Percentiles rank a stretch among this genome's conserved stretches.
Conservation (phyloP, 2,329 filamentous ascomycete species). For the Calonectria pteridis region DNA sequence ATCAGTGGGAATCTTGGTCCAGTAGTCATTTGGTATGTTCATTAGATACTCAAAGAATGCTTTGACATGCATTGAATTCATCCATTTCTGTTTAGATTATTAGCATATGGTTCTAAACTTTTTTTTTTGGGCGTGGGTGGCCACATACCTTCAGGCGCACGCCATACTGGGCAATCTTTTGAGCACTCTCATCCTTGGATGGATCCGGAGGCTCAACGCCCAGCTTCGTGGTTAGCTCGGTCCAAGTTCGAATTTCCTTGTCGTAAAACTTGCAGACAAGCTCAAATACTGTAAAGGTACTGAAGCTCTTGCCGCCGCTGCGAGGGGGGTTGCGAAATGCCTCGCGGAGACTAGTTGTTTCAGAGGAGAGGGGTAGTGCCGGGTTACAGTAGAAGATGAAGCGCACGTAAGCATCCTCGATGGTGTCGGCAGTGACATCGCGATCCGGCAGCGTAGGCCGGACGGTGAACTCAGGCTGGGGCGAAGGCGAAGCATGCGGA, state of each 20-base stretch:
- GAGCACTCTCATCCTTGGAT: conserved; percentile 87
- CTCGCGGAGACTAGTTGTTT: conserved; percentile 78
- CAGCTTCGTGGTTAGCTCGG: conserved; percentile 85
- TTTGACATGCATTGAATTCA: conserved; percentile 96
- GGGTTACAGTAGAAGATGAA: conserved; percentile 96
- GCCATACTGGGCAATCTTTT: conserved; percentile 95
- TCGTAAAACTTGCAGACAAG: conserved; percentile 82
- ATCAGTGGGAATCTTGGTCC: conserved; percentile 77
- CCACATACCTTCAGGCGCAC: conserved; percentile 83
- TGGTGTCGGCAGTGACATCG: conserved; percentile 75
- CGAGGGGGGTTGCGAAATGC: conserved; percentile 85
- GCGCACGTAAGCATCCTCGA: conserved; percentile 84
- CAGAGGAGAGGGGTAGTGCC: conserved; percentile 73
- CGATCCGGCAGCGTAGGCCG: conserved; percentile 70
- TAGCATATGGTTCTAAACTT: conserved; percentile 18
- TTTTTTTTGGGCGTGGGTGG: not conserved
- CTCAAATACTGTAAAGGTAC: conserved; percentile 80
- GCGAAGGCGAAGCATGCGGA: conserved; percentile 29
- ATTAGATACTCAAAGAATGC: conserved; percentile 94
- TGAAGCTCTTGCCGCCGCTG: conserved; percentile 89
- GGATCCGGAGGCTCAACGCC: conserved; percentile 88
- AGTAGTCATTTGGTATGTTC: conserved; percentile 83
- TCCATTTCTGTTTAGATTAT: conserved; percentile 78
- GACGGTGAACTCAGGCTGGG: conserved; percentile 32
- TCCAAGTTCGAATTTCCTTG: conserved; percentile 94